Base-by-base conservation (phyloP, 495 filamentous ascomycete species). In the Letharia lupina region DNA sequence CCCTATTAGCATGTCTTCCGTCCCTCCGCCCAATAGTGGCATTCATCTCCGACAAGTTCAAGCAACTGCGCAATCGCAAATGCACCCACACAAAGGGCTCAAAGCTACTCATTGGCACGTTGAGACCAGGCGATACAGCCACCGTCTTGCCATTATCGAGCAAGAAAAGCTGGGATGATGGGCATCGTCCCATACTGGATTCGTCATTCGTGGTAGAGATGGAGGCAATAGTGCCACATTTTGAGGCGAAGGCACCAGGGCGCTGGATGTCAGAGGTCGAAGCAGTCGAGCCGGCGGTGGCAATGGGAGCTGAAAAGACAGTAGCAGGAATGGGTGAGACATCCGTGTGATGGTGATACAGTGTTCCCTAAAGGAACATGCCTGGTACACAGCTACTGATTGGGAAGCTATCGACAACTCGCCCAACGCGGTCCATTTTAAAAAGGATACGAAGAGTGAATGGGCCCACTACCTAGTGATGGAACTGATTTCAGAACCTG, bases 1-100 rank as follows among this genome's bases (percentile, higher is more conserved):
- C 10, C 9, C 39, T 18, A 15, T 37, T 16, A 68, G 62, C 57
- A 9, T 68, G 67, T 31, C 58, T 68, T 40, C 67, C 67, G 15
- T 65, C 39, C 3, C 47, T 68, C 10, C 10, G 67, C 5, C 67
- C 67, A 15, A 60, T 65, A 8, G n/a, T n/a, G 20, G 40, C 63
- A 28, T 56, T 61, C 35, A 31, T 65, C 23, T 12, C 56, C 20
- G 56, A 62, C 39, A 59, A 20, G 40, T 23, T 61, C 40, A 16
- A 18, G 15, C 31, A 10, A 50, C 54, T 50, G 42, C 60, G 60
- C 10, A 68, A 65, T 12, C 15, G 11, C 23, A 60, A n/a, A 23
- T 16, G 18, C 28, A n/a, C 13, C 2, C 31, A 23, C 18, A 57
- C 33, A 20, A 5, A 54, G 3, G 20, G 44, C 28, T 35, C n/a